Evolutionary conservation across 2,329 filamentous ascomycete species (phyloP), one percentile per base, ranked within the genome.

Genomic region (Tothia fuscella): DNA sequence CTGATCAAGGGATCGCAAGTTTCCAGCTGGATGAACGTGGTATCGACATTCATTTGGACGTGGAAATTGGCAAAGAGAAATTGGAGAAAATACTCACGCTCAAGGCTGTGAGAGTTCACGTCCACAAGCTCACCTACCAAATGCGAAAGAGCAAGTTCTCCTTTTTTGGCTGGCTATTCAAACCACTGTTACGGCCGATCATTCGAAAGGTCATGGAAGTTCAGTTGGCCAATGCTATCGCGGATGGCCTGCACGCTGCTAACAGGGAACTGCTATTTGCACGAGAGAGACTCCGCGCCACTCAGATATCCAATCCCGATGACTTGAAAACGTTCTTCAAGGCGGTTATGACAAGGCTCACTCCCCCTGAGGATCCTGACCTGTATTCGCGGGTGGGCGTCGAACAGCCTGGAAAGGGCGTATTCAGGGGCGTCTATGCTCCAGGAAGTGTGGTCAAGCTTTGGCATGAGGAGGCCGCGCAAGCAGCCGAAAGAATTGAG

Each of bases 211-310:
- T 82, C 2, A 70, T 95, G 46, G 87, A 96, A 61, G 72, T 72
- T 48, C 80, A 89, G 56, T 72, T 95, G 10, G 80, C 82, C 0
- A 67, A 72, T 13, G 75, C 76, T 19, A 82, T 95, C 32, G 73
- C 74, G 1, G 75, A 82, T 29, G 70, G 73, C 10, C 70, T 93
- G 26, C 78, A 80, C 50, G 69, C 76, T 1, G 73, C 82, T 13
- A 95, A 96, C 60, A 75, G 86, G 16, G 89, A 96, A 57, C 65
- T 96, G 6, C 62, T 95, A 1, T 95, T 81, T 57, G 88, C 88
- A 0, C 71, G 89, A 0, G 89, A 96, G 61, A 72, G 89, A 13
- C 70, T 96, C 7, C 76, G 89, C 4, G 89, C 89, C 0, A 87
- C 88, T 1, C 74, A 84, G 4, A 87, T 95, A 43, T 78, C 84